These are phyloP conservation scores for Monilinia fructigena DNA, from an alignment of 2,329 filamentous ascomycete genomes.

Conservation along the genomic window DNA sequence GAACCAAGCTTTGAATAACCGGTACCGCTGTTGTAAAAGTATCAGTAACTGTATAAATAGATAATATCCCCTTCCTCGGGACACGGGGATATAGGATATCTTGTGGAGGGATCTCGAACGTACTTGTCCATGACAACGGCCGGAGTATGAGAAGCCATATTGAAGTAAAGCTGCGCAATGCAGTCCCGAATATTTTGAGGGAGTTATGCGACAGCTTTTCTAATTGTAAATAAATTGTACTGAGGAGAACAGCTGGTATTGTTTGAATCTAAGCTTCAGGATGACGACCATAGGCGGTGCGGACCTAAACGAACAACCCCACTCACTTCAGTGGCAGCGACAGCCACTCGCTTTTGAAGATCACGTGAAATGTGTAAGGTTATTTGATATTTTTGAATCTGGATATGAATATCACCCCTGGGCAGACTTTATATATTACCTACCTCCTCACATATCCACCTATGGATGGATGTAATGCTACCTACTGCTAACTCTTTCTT, in stretches of 20 bases:
- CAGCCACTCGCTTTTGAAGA: conserved; percentile 9
- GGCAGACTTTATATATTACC: background rate
- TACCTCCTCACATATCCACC: too few relatives aligned
- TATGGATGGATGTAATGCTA: too few relatives aligned
- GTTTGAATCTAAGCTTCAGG: conserved; percentile 25
- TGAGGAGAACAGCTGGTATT: conserved; percentile 15
- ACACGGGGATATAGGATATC: conserved; percentile 21
- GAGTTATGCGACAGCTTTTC: conserved; percentile 37
- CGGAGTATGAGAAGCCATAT: conserved; percentile 96
- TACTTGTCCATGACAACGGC: conserved; percentile 99
- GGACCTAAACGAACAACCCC: conserved; percentile 26
- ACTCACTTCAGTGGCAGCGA: conserved; percentile 17
- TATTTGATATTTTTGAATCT: too few relatives aligned
- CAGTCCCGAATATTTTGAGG: conserved; percentile 32
- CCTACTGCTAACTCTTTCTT: too few relatives aligned
- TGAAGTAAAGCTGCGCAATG: conserved; percentile 39
- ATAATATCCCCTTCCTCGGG: conserved; percentile 4
- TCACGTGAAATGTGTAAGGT: conserved; percentile 12
- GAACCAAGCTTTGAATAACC: conserved; percentile 98
- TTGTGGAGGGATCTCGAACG: conserved; percentile 46
- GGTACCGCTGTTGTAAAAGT: conserved; percentile 71
- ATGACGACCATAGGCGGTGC: conserved; percentile 28
- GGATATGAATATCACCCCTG: background rate
- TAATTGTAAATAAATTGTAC: conserved; percentile 12
- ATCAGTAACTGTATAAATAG: conserved; percentile 31